These are phyloP conservation scores for Eucalyptus dawsonii DNA, from an alignment of 345 rosid genomes.

Conservation along the genomic window DNA sequence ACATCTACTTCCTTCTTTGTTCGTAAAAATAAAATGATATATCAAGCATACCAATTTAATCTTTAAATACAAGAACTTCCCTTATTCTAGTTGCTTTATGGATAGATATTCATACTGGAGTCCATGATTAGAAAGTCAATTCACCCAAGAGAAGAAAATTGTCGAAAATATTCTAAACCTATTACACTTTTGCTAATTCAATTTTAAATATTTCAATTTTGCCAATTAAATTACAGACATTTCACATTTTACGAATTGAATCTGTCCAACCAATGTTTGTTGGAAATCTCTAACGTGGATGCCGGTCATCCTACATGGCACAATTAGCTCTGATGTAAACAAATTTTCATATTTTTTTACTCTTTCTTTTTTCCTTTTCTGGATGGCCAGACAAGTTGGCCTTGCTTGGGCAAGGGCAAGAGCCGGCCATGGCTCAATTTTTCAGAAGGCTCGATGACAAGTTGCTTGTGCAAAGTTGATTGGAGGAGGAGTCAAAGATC, in stretches of 20 bases:
- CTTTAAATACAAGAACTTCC: not conserved
- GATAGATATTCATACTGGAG: not conserved
- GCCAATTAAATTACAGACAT: too few relatives aligned
- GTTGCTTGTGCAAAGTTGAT: not conserved
- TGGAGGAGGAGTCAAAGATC: not conserved
- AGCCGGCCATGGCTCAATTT: not conserved
- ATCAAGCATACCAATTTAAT: not conserved
- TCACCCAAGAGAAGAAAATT: not conserved
- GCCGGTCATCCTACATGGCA: fast-evolving
- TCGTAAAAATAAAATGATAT: not conserved
- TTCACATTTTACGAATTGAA: not conserved
- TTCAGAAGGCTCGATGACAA: not conserved
- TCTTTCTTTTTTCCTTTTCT: not conserved
- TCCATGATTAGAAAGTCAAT: not conserved
- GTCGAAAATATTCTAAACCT: too few relatives aligned
- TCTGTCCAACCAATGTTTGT: fast-evolving
- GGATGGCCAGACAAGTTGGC: not conserved
- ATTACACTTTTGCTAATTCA: too few relatives aligned
- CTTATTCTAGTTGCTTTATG: not conserved
- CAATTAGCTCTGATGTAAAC: fast-evolving
- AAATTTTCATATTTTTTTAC: too few relatives aligned
- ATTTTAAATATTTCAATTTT: too few relatives aligned
- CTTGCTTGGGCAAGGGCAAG: not conserved
- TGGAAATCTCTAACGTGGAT: not conserved
- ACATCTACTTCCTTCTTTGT: not conserved